Percentiles rank a stretch among this genome's conserved stretches.
Conservation (phyloP, 768 basidiomycete species). For the Tylopilus rubrobrunneus region DNA sequence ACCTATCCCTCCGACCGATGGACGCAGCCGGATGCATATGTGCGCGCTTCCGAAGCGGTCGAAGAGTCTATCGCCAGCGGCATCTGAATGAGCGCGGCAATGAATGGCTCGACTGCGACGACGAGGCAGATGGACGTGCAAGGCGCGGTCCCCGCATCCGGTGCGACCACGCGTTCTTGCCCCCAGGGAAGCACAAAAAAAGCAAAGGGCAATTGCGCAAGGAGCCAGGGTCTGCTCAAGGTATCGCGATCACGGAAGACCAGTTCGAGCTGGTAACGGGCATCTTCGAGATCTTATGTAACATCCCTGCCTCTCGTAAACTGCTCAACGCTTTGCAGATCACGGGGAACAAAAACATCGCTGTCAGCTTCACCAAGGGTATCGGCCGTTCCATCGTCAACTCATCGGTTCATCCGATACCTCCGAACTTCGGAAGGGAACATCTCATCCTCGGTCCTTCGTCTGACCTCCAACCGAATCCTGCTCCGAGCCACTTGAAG, state of each 20-base stretch:
- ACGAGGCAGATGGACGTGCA: constrained; percentile 77
- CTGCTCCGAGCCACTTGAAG: too few species aligned
- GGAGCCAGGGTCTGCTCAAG: constrained; percentile 65
- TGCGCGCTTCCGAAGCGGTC: constrained; percentile 80
- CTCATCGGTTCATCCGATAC: too few species aligned
- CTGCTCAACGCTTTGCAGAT: too few species aligned
- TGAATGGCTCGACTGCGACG: constrained; percentile 91
- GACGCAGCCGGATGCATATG: constrained; percentile 73
- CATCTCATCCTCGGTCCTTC: too few species aligned
- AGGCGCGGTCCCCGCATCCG: constrained; percentile 54
- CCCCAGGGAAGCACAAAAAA: constrained; percentile 63
- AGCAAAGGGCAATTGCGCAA: constrained; percentile 83
- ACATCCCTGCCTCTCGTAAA: too few species aligned
- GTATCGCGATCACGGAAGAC: constrained; percentile 76
- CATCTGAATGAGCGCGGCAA: constrained; percentile 93
- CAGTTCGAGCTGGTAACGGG: constrained; percentile 97
- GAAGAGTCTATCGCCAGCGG: constrained; percentile 67
- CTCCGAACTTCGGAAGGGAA: too few species aligned
- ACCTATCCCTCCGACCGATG: constrained; percentile 65
- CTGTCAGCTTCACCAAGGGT: too few species aligned
- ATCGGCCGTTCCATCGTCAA: too few species aligned
- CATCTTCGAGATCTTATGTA: constrained; percentile 87
- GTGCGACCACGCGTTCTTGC: constrained; percentile 52
- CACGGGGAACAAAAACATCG: too few species aligned
- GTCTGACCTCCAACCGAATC: too few species aligned